Evolutionary conservation across 1,284 basidiomycete genomes (phyloP), one percentile per base, ranked within the genome.

Genomic region (Malassezia equina): DNA sequence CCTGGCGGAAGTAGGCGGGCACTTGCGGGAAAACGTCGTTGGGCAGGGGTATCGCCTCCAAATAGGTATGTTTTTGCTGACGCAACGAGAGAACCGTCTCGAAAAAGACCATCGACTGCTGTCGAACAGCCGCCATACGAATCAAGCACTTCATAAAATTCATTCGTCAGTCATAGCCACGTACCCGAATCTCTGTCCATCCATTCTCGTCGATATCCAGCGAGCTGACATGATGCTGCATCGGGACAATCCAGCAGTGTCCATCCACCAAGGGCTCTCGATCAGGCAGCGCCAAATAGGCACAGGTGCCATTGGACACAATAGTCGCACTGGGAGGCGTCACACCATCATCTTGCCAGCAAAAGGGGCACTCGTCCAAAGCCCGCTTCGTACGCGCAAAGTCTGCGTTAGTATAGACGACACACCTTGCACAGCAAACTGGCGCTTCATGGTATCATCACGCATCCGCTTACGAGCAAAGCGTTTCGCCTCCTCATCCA

Each of bases 81-180:
- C 85, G 88, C 67, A 96, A 79, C 15, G 79, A 84, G 39, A 89
- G 78, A 27, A 95, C 84, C 1, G 91, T 95, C 76, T 96, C 93
- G 73, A 85, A 94, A 77, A 98, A 96, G 17, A 96, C 77, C 23
- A 91, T 86, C 0, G 88, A 89, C 67, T 88, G 84, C 74, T 90
- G 86, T 58, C 88, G 83, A 23, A 47, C 32, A 0, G 88, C 84
- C 64, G 84, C 90, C 86, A 94, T 90, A 54, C 83, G 83, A 83
- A 96, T 93, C 15, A 99, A 78, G 65, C 88, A 93, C 77, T 99
- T 99, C 90, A 95, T 95, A 71, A 95, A 98, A 74, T 98, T 98
- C 89, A 94, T 23, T 36, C 11, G 21, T 29, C 9, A 28, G 36
- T 1, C 24, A 2, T 19, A 8, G 9, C 1, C 8, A 36, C 34